Conservation (phyloP, 805 yeast genomes). For the Saccharomycopsis babjevae region DNA sequence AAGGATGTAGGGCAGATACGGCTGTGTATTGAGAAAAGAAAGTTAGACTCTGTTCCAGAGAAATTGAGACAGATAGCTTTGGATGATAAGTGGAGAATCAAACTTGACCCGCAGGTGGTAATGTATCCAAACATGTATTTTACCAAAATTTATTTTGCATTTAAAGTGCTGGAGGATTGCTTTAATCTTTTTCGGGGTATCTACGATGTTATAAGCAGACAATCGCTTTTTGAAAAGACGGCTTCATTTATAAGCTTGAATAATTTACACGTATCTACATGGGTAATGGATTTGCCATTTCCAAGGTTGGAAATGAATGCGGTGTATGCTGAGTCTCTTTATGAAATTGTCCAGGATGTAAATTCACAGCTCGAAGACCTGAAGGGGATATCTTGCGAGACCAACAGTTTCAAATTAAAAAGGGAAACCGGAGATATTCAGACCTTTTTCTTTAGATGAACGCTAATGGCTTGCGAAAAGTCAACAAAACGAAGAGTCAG, state of each 20-base stretch:
- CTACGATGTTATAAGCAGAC: neutral
- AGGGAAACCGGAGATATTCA: neutral
- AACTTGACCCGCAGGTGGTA: neutral
- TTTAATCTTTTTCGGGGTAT: neutral
- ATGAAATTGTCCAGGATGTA: neutral
- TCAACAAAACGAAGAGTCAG: no score
- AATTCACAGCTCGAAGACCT: neutral
- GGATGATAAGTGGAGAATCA: neutral
- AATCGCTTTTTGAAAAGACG: neutral
- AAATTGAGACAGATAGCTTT: neutral
- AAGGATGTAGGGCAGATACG: neutral
- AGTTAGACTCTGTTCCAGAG: neutral
- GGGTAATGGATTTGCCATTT: neutral
- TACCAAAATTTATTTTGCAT: slow-evolving; percentile 4
- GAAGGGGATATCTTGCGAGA: neutral
- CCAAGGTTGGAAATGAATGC: slow-evolving; percentile 1
- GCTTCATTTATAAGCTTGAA: neutral
- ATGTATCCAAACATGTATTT: slow-evolving; percentile 5
- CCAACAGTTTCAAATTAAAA: neutral
- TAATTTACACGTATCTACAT: slow-evolving; percentile 2
- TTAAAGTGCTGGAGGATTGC: neutral
- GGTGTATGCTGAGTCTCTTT: neutral
- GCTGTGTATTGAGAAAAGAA: neutral
- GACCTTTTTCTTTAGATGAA: neutral
- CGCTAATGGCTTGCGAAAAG: neutral